Evolutionary conservation across 176 grass and related monocot genomes (phyloP), one percentile per base, ranked within the genome.

Genomic region (Zoysia pacifica): DNA sequence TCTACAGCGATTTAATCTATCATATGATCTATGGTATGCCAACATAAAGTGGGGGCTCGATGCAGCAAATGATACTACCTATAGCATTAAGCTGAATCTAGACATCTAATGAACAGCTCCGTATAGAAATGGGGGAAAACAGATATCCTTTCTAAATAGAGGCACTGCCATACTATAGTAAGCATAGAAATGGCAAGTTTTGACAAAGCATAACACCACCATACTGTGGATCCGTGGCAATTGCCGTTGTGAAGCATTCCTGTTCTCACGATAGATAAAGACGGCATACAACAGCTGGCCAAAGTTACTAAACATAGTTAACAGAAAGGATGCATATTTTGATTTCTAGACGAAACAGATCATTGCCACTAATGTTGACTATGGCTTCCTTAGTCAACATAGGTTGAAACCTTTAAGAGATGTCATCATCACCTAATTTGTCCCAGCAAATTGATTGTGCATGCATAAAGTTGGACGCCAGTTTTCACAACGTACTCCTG

Each of bases 41-140:
- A 76, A 63, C 38, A 19, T 73, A n/a, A 65, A 58, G 11, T 77
- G 62, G 49, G 67, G 67, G 36, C 19, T 62, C n/a, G 62, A 11
- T 37, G 41, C 39, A 79, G 49, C 40, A 58, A 63, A 51, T 44
- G 55, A 28, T 51, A 58, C 42, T 58, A 9, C 1, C 7, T 42
- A 63, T 37, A 85, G 40, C 9, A 37, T 10, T 36, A 78, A 37
- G 53, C 7, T 11, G 13, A 55, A 61, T 9, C 0, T 28, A 61
- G 59, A 36, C 20, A 59, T 45, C 46, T 67, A 47, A 50, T 40
- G 9, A n/a, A 51, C 6, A 35, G 4, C 12, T 70, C 2, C 11
- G 36, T 61, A 39, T 6, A 46, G 10, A 72, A 18, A 81, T 62
- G 15, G 45, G 51, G 37, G 28, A 28, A 41, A 73, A 52, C 35